Conservation (phyloP, 179 eudicot genomes). For the Pouteria campechiana region DNA sequence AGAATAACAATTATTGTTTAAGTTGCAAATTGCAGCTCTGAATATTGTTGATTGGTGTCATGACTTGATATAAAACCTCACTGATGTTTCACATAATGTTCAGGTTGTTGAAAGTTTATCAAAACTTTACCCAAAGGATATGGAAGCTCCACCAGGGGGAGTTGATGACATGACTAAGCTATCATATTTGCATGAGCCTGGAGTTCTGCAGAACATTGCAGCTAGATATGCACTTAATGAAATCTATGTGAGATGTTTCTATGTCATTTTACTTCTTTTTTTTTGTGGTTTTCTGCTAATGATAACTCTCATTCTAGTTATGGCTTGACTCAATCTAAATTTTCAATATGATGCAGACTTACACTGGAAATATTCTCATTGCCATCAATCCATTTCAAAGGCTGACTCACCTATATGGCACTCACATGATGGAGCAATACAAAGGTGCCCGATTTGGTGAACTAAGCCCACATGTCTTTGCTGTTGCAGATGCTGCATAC, state of each 20-base stretch:
- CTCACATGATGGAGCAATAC: conserved; percentile 98
- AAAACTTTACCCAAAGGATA: conserved; percentile 73
- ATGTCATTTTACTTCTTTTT: neutral
- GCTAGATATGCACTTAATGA: conserved; percentile 91
- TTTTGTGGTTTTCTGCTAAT: neutral
- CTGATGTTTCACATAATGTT: conserved; percentile 9
- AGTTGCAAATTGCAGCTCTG: no score
- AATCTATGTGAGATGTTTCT: conserved; percentile 59
- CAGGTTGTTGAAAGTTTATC: conserved; percentile 77
- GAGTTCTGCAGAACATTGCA: conserved; percentile 69
- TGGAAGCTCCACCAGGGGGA: conserved; percentile 95
- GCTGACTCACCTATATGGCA: conserved; percentile 79
- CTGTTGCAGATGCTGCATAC: conserved; percentile 95
- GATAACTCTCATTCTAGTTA: neutral
- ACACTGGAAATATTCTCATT: conserved; percentile 90
- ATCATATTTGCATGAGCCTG: conserved; percentile 94
- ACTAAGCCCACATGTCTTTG: conserved; percentile 95
- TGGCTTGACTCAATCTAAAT: conserved; percentile 5
- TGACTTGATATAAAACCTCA: no score
- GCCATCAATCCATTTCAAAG: conserved; percentile 99
- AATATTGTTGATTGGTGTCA: no score
- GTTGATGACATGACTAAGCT: conserved; percentile 98
- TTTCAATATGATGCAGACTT: conserved; percentile 50
- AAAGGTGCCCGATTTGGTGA: conserved; percentile 95
- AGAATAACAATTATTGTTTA: no score